A percentile compares a stretch with the other conserved stretches of the same genome.
Conservation (phyloP, 495 filamentous ascomycete genomes). For the Penicillium angulare region DNA sequence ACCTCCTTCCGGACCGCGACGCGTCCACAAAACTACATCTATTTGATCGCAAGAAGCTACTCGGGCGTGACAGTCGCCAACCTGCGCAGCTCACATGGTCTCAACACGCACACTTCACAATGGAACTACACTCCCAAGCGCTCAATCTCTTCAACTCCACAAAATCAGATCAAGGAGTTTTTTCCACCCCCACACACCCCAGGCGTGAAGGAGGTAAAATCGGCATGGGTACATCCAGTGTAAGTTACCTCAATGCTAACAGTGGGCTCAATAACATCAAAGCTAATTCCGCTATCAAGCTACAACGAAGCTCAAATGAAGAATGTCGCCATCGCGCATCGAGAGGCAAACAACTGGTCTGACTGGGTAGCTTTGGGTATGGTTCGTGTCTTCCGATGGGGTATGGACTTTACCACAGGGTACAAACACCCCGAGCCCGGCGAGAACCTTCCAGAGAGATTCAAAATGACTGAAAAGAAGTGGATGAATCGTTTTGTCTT, state of each 20-base stretch:
- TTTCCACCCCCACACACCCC: slow-evolving; percentile 37
- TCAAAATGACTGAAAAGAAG: slow-evolving; percentile 69
- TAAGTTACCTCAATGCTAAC: slow-evolving; percentile 19
- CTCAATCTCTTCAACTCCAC: slow-evolving; percentile 37
- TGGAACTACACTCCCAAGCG: slow-evolving; percentile 24
- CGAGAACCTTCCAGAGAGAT: slow-evolving; percentile 39
- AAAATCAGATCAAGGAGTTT: slow-evolving; percentile 37
- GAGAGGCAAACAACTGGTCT: slow-evolving; percentile 62
- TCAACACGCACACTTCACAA: slow-evolving; percentile 10
- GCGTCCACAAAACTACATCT: slow-evolving; percentile 26
- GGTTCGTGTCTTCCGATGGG: slow-evolving; percentile 63
- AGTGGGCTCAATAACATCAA: neutral
- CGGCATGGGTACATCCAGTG: slow-evolving; percentile 46
- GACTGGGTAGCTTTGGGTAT: slow-evolving; percentile 64
- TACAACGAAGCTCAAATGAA: slow-evolving; percentile 66
- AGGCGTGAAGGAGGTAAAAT: slow-evolving; percentile 35
- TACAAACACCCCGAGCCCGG: slow-evolving; percentile 63
- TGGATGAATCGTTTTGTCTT: slow-evolving; percentile 88
- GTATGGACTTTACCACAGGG: slow-evolving; percentile 66
- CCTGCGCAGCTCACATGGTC: slow-evolving; percentile 12
- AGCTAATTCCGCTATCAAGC: slow-evolving; percentile 21
- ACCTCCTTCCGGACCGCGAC: slow-evolving; percentile 33
- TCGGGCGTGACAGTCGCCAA: slow-evolving; percentile 20
- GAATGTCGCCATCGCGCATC: slow-evolving; percentile 62
- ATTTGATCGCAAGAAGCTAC: slow-evolving; percentile 27